These are phyloP conservation scores for Pichia terricola DNA, from an alignment of 1,139 yeast species.

Conservation along the genomic window DNA sequence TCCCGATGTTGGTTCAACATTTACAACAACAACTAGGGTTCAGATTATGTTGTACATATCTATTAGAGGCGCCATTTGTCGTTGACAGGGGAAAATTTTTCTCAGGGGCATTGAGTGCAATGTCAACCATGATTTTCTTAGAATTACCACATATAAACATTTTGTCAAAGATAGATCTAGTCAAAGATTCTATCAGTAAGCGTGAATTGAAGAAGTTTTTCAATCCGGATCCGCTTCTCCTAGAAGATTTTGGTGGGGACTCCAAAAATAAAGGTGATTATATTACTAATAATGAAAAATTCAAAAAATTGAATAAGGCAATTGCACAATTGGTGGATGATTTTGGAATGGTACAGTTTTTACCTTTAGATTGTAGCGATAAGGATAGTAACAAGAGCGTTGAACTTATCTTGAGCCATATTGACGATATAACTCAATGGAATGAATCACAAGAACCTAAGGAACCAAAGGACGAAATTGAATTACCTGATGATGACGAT, in stretches of 20 bases:
- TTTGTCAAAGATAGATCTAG: slow-evolving; percentile 74
- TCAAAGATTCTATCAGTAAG: slow-evolving; percentile 63
- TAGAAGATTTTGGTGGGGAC: slow-evolving; percentile 29
- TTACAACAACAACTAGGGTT: slow-evolving; percentile 70
- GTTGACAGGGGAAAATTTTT: slow-evolving; percentile 86
- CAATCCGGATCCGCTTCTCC: slow-evolving; percentile 81
- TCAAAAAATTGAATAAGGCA: slow-evolving; percentile 61
- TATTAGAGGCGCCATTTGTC: slow-evolving; percentile 89
- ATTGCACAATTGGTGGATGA: slow-evolving; percentile 91
- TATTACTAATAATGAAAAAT: slow-evolving; percentile 53
- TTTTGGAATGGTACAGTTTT: slow-evolving; percentile 96
- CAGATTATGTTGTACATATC: slow-evolving; percentile 83
- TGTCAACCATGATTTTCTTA: slow-evolving; percentile 94
- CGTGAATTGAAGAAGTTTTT: slow-evolving; percentile 74
- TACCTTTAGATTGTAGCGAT: slow-evolving; percentile 79
- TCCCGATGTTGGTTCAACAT: slow-evolving; percentile 82
- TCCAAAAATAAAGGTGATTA: slow-evolving; percentile 31
- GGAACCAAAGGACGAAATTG: slow-evolving; percentile 78
- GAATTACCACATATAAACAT: slow-evolving; percentile 93
- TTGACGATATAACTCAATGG: slow-evolving; percentile 98
- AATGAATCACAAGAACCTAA: slow-evolving; percentile 93
- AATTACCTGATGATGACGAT: slow-evolving; percentile 34
- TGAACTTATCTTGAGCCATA: slow-evolving; percentile 76
- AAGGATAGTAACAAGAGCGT: slow-evolving; percentile 56
- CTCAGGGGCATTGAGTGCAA: slow-evolving; percentile 91